Base-by-base conservation (phyloP, 2,329 filamentous ascomycete species). In the Lachnellula suecica region DNA sequence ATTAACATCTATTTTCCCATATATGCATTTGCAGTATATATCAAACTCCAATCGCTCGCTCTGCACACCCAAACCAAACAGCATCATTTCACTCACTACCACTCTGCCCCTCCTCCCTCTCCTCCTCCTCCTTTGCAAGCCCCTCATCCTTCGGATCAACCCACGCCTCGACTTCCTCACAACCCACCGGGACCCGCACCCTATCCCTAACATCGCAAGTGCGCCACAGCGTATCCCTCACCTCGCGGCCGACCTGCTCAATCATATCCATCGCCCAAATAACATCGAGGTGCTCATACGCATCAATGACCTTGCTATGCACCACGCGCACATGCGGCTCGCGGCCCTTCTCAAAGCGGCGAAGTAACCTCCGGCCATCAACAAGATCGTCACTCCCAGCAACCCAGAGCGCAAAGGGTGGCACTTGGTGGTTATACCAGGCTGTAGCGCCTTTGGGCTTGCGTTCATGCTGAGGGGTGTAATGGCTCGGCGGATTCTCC, bases 271-370 rank as follows among this genome's bases (percentile, higher is more conserved):
- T 90, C 0, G 92, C 91, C 93, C 93, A 97, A 34, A 97, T 84
- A 2, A 97, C 90, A 71, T 97, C 93, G 4, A 97, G 78, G 71
- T 97, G 93, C 72, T 97, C 93, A 68, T 96, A 96, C 43, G 87
- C 89, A 2, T 89, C 84, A 40, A 97, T 88, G 20, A 95, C 76
- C 66, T 90, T 95, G 57, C 81, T 81, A 71, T 96, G 89, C 4
- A 96, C 89, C 4, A 97, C 73, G 35, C 80, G 76, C 8, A 95
- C 90, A 64, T 90, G 78, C 1, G 93, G 93, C 69, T 97, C 93
- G 23, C 89, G 78, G 0, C 88, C 88, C 38, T 81, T 79, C 62
- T 88, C 80, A 58, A 97, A 88, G 1, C 93, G 79, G 19, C 82
- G 77, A 2, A 97, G 74, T 8, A 97, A 75, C 49, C 85, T 83